Evolutionary conservation across 2,329 filamentous ascomycete species (phyloP).

Genomic region (Sordariomycetes sp.): DNA sequence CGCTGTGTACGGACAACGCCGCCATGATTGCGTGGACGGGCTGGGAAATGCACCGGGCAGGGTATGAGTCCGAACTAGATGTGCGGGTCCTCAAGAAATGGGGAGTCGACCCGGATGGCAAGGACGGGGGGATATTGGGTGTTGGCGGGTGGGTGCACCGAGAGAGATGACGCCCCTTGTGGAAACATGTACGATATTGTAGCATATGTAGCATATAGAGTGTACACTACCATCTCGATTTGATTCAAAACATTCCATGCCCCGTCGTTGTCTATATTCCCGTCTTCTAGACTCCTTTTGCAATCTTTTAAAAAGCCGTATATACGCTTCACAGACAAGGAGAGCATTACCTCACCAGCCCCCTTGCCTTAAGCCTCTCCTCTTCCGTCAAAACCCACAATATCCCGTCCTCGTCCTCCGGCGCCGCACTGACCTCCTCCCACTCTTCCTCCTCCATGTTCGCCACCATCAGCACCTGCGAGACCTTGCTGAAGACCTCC

Average conservation of each 20-base stretch:
- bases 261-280: background rate
- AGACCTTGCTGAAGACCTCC: constrained; percentile 65
- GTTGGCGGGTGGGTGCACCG: constrained; percentile 32
- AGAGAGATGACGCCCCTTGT: background rate
- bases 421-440: constrained; percentile 52
- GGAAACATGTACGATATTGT: background rate
- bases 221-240: background rate
- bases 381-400: constrained; percentile 62
- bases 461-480: constrained; percentile 75
- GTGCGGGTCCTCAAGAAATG: constrained; percentile 57
- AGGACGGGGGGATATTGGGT: constrained; percentile 59
- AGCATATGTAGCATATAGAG: background rate
- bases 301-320: background rate
- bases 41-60: constrained; percentile 80
- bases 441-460: constrained; percentile 97
- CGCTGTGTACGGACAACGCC: constrained; percentile 87
- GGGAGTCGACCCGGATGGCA: constrained; percentile 54
- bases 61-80: constrained; percentile 54
- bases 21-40: constrained; percentile 96
- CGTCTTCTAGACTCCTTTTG: background rate
- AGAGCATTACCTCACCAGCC: constrained; percentile 42
- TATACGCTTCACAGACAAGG: background rate
- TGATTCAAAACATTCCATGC: background rate
- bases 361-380: constrained; percentile 63
- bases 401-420: constrained; percentile 48